Evolutionary conservation across 2,329 filamentous ascomycete species (phyloP).

Genomic region (Eurotiales sp.): DNA sequence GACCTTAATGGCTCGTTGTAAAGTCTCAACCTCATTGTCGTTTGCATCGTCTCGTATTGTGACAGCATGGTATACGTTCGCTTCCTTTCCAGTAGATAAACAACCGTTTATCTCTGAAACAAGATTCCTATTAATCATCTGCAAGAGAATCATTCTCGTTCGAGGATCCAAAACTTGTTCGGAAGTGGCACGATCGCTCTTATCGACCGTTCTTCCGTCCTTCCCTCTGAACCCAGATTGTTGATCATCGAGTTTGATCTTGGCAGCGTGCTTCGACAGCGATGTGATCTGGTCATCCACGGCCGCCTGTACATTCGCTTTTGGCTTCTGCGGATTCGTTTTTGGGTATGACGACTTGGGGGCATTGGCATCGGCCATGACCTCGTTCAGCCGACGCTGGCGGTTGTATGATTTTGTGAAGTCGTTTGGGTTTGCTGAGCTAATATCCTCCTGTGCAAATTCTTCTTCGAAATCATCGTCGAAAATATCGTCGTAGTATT

Average conservation of each 20-base stretch:
- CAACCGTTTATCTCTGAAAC: constrained; percentile 92
- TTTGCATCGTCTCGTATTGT: constrained; percentile 54
- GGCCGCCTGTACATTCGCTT: constrained; percentile 71
- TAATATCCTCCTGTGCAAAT: constrained; percentile 53
- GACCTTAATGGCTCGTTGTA: constrained; percentile 90
- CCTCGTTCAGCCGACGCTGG: constrained; percentile 65
- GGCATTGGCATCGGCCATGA: constrained; percentile 42
- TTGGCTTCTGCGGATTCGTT: constrained; percentile 73
- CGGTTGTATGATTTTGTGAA: constrained; percentile 86
- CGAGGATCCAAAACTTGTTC: constrained; percentile 93
- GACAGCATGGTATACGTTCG: constrained; percentile 93
- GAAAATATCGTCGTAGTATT: constrained; percentile 60
- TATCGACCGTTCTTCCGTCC: constrained; percentile 56
- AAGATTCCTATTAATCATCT: constrained; percentile 90
- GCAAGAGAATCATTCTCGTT: constrained; percentile 90
- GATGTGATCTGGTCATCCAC: constrained; percentile 84
- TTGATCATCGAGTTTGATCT: constrained; percentile 71
- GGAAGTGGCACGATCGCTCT: constrained; percentile 86
- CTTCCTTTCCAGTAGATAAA: constrained; percentile 94
- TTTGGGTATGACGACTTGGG: constrained; percentile 61
- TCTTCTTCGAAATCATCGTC: constrained; percentile 35
- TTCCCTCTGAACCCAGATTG: constrained; percentile 52
- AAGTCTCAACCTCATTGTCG: constrained; percentile 36
- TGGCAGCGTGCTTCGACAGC: constrained; percentile 79
- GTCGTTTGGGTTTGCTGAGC: constrained; percentile 59